Evolutionary conservation across 2,329 filamentous ascomycete species (phyloP).

Genomic region (Ceratocystis colombiana): DNA sequence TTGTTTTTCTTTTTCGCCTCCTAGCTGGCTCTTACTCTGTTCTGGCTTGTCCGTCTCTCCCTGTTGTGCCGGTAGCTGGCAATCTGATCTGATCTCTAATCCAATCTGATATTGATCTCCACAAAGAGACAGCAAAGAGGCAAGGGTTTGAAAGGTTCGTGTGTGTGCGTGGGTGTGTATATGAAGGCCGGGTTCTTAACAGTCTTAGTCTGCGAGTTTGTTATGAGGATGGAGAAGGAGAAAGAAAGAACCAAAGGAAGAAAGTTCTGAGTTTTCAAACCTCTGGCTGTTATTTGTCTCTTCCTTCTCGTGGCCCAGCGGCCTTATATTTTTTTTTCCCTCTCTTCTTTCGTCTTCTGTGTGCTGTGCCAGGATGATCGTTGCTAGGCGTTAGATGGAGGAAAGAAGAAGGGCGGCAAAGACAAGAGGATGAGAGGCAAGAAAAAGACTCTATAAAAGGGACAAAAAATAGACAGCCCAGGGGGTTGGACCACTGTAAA

Average conservation of each 20-base stretch:
- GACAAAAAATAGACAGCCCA: no score
- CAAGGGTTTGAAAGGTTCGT: neutral
- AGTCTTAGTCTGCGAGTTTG: no score
- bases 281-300: neutral
- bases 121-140: neutral
- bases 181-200: neutral
- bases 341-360: neutral
- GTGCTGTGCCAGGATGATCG: conserved; percentile 6
- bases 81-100: conserved; percentile 5
- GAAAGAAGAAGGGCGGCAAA: neutral
- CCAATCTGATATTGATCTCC: conserved; percentile 8
- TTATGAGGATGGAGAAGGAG: neutral
- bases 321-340: neutral
- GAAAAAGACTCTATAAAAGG: neutral
- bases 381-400: neutral
- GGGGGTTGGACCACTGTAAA: no score
- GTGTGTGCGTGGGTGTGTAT: no score
- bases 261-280: neutral
- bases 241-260: neutral
- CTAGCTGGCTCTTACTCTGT: no score
- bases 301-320: neutral
- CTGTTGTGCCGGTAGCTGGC: neutral
- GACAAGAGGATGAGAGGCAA: neutral
- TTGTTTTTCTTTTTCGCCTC: neutral
- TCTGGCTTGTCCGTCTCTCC: neutral